Percentiles rank a stretch among this genome's conserved stretches.
phyloP scores from a whole-genome alignment of 2,329 filamentous ascomycete genomes.

The Penicillium corylophilum region DNA sequence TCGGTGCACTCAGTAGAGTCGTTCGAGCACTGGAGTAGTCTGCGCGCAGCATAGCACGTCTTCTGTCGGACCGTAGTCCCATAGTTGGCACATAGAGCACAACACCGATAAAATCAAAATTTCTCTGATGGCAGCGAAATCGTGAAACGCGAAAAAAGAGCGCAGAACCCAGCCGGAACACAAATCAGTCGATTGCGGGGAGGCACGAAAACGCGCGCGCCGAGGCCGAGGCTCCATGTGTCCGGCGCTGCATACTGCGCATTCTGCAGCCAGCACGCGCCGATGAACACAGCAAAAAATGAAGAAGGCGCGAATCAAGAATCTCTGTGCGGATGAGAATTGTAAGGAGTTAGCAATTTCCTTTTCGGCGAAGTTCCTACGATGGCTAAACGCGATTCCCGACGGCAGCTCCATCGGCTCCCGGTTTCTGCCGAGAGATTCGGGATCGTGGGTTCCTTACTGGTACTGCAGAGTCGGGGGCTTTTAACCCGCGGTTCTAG shows the following conservation, averaged over 20 bases:
- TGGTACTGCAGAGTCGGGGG: background rate
- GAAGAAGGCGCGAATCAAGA: background rate
- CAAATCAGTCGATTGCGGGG: conserved; percentile 12
- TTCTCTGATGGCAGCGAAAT: background rate
- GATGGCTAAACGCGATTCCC: conserved; percentile 9
- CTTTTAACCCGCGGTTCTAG: background rate
- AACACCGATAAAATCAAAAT: background rate
- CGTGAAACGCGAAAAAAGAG: conserved; percentile 4
- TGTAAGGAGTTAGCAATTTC: background rate
- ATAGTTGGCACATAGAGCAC: background rate
- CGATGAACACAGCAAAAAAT: background rate
- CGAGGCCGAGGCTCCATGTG: conserved; percentile 12
- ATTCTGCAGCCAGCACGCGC: background rate
- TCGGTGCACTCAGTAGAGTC: background rate
- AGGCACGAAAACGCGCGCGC: conserved; percentile 9
- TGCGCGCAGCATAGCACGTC: conserved; percentile 1
- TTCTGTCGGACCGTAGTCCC: background rate
- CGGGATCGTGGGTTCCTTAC: background rate
- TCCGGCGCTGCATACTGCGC: background rate
- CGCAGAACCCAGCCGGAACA: conserved; percentile 1
- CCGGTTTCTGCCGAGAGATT: conserved; percentile 22
- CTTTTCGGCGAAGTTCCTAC: background rate
- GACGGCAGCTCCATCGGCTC: conserved; percentile 5
- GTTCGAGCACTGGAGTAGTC: background rate
- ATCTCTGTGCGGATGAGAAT: background rate